Evolutionary conservation across 805 yeast genomes (phyloP).

Genomic region (Ogataea pilisensis): DNA sequence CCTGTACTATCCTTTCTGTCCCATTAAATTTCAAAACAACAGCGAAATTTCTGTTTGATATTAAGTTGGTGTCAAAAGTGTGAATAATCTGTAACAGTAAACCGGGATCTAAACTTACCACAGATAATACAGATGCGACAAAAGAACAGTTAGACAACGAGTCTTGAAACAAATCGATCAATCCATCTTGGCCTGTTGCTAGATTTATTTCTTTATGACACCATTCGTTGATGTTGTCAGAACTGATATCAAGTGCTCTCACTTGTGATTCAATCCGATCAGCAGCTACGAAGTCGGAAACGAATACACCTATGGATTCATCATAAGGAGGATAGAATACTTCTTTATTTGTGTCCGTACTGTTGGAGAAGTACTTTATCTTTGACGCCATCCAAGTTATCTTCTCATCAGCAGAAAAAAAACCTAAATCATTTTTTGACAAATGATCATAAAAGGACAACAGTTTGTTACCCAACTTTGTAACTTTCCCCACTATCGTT

Average conservation of each 20-base stretch:
- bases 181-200: constrained; percentile 6
- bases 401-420: constrained; percentile 13
- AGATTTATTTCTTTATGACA: constrained; percentile 3
- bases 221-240: background rate
- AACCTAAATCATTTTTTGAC: background rate
- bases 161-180: constrained; percentile 43
- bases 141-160: constrained; percentile 67
- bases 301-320: constrained; percentile 8
- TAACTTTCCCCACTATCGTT: constrained; percentile 1
- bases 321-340: constrained; percentile 1
- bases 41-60: constrained; percentile 24
- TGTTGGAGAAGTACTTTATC: constrained; percentile 2
- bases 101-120: constrained; percentile 29
- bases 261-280: background rate
- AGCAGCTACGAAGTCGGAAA: constrained; percentile 1
- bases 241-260: background rate
- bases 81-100: constrained; percentile 26
- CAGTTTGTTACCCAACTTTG: constrained; percentile 6
- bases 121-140: constrained; percentile 61
- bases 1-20: constrained; percentile 38
- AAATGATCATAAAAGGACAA: constrained; percentile 12
- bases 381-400: constrained; percentile 23
- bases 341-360: background rate
- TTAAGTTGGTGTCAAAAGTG: constrained; percentile 9
- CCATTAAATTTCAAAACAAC: constrained; percentile 53